These are phyloP conservation scores for Pythium aquatile DNA, from an alignment of 352 stramenopile species.

Conservation along the genomic window DNA sequence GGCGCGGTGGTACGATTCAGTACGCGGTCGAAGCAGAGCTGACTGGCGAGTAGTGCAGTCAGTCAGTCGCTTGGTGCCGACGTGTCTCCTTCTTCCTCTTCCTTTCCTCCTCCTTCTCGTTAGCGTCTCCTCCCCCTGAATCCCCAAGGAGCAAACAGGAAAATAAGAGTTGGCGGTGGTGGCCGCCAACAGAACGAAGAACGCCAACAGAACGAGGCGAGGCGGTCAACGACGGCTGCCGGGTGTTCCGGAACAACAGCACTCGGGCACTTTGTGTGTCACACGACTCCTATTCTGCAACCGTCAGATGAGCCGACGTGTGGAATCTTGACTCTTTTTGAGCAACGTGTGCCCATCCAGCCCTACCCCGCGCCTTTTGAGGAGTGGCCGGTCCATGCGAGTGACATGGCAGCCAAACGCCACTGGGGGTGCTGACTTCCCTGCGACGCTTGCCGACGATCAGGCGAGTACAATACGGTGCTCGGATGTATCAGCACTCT, in stretches of 20 bases:
- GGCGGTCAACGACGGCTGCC: not conserved
- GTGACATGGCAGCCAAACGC: constrained; percentile 1
- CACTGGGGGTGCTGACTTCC: constrained; percentile 1
- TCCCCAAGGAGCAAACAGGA: constrained; percentile 7
- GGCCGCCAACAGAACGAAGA: constrained; percentile 2
- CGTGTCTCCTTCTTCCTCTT: constrained; percentile 3
- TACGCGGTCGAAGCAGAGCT: not conserved
- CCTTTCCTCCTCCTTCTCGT: constrained; percentile 1
- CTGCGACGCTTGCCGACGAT: not conserved
- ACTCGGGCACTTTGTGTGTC: not conserved
- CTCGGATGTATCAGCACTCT: not conserved
- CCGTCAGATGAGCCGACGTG: not conserved
- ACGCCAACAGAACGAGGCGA: constrained; percentile 2
- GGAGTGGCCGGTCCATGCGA: constrained; percentile 3
- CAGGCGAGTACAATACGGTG: not conserved
- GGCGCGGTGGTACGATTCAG: not conserved
- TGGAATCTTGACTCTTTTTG: constrained; percentile 4
- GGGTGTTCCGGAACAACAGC: constrained; percentile 1
- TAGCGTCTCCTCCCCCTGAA: constrained; percentile 25
- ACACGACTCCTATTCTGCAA: constrained; percentile 13
- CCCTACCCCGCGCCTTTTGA: constrained; percentile 16
- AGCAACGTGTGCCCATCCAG: not conserved
- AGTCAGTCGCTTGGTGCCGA: not conserved
- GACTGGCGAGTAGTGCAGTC: not conserved
- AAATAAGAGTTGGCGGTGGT: not conserved